Percentiles rank a stretch among this genome's conserved stretches.
Evolutionary conservation across 2,329 filamentous ascomycete species (phyloP).

Genomic region (Alternaria burnsii): DNA sequence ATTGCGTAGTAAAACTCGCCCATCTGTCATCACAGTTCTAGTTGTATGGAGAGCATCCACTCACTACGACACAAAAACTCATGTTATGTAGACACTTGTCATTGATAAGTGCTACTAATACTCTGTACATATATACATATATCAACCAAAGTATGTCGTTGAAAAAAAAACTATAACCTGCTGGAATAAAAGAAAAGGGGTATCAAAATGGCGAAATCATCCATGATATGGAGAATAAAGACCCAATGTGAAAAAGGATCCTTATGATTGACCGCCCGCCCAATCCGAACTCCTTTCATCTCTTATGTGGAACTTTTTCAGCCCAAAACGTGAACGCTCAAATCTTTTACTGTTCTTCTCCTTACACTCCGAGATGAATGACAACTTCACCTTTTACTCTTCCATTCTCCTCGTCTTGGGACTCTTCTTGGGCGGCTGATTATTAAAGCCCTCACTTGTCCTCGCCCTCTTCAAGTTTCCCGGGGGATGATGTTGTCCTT

Average conservation of each 20-base stretch:
- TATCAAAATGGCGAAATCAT: conserved; percentile 12
- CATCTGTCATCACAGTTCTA: too few relatives aligned
- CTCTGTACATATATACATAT: too few relatives aligned
- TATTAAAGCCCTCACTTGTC: conserved; percentile 19
- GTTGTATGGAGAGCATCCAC: too few relatives aligned
- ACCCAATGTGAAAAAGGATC: background rate
- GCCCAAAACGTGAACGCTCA: too few relatives aligned
- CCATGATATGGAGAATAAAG: background rate
- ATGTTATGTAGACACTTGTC: too few relatives aligned
- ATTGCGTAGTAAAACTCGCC: too few relatives aligned
- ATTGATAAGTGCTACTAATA: too few relatives aligned
- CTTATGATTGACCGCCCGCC: background rate
- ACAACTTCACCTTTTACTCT: background rate
- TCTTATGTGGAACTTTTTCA: too few relatives aligned
- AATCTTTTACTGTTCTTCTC: too few relatives aligned
- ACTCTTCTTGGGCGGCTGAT: conserved; percentile 6
- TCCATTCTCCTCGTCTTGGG: conserved; percentile 3
- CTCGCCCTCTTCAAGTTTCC: conserved; percentile 27
- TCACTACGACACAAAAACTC: too few relatives aligned
- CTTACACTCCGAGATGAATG: too few relatives aligned
- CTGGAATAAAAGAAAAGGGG: background rate
- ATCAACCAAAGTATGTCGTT: too few relatives aligned
- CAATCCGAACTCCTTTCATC: background rate
- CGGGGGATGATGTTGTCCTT: background rate
- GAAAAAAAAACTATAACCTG: background rate